phyloP scores from a whole-genome alignment of 352 stramenopile genomes.

The Phytophthora boehmeriae region DNA sequence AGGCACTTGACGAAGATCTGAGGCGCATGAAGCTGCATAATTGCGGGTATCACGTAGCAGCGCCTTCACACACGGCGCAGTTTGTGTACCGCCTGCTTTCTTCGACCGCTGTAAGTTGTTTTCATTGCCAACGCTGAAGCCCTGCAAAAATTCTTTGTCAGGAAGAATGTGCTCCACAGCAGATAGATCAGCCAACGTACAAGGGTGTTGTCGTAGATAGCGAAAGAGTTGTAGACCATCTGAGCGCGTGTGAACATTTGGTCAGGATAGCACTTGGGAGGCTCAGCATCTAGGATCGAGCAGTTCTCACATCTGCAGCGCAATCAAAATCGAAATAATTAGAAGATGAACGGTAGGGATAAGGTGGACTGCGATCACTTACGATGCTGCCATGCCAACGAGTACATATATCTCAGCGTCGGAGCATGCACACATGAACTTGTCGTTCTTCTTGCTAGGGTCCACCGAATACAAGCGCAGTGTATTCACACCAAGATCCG shows the following conservation, averaged over 20 bases:
- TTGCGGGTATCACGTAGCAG: slow-evolving; percentile 63
- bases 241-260: slow-evolving; percentile 43
- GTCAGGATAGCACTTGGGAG: slow-evolving; percentile 41
- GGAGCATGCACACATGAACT: slow-evolving; percentile 60
- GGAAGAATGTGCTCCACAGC: not conserved
- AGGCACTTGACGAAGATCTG: slow-evolving; percentile 56
- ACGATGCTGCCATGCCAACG: slow-evolving; percentile 50
- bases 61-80: slow-evolving; percentile 68
- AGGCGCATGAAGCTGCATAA: slow-evolving; percentile 51
- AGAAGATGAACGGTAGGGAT: not conserved
- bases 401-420: slow-evolving; percentile 62
- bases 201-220: slow-evolving; percentile 59
- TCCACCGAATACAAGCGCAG: slow-evolving; percentile 53
- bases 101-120: slow-evolving; percentile 54
- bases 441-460: slow-evolving; percentile 50
- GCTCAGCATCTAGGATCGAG: slow-evolving; percentile 36
- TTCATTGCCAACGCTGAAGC: slow-evolving; percentile 73
- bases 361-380: slow-evolving; percentile 8
- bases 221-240: slow-evolving; percentile 56
- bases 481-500: slow-evolving; percentile 46
- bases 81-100: slow-evolving; percentile 49
- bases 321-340: not conserved
- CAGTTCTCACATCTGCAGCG: slow-evolving; percentile 38
- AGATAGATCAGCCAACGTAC: slow-evolving; percentile 2
- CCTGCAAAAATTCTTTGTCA: not conserved